Evolutionary conservation across 345 rosid genomes (phyloP), one percentile per base, ranked within the genome.

Genomic region (Euphorbia peplus): DNA sequence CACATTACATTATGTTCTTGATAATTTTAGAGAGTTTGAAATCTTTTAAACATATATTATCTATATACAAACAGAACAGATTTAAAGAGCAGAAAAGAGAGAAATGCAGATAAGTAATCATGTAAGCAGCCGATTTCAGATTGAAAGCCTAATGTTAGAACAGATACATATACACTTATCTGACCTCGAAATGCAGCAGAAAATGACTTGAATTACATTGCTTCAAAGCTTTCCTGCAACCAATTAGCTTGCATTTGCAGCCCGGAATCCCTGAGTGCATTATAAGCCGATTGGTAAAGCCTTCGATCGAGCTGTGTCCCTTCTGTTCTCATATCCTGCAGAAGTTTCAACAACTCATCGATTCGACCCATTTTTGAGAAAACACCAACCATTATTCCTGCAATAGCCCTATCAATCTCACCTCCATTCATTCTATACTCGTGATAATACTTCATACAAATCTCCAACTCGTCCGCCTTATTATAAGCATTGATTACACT

Each of bases 211-310:
- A 9, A 48, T 32, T 77, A 69, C 54, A 73, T 60, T 8, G 73
- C 70, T 39, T 83, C 80, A 63, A 89, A 86, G 80, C 75, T 84
- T 18, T 81, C 84, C 47, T 76, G 91, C 76, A 92, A 66, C 96
- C 92, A 92, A 66, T 78, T 73, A 13, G 81, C 80, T 68, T 88
- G 95, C 24, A 70, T 71, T 55, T 79, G 75, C 53, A 90, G 73
- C 42, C 98, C 96, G 6, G 95, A 86, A 75, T 92, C 98, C 52
- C 85, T 86, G 63, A 90, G 70, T 35, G 96, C 93, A 80, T 87
- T 87, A 70, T 79, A 68, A 75, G 91, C 87, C 5, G 97, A 85
- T 19, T 67, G 29, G 54, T 88, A 84, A 18, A 92, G 93, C 84
- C 96, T 73, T 16, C 70, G 80, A 74, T 92, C 96, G 2, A 90